Evolutionary conservation across 2,329 filamentous ascomycete genomes (phyloP).

Genomic region (Colletotrichum chrysophilum): DNA sequence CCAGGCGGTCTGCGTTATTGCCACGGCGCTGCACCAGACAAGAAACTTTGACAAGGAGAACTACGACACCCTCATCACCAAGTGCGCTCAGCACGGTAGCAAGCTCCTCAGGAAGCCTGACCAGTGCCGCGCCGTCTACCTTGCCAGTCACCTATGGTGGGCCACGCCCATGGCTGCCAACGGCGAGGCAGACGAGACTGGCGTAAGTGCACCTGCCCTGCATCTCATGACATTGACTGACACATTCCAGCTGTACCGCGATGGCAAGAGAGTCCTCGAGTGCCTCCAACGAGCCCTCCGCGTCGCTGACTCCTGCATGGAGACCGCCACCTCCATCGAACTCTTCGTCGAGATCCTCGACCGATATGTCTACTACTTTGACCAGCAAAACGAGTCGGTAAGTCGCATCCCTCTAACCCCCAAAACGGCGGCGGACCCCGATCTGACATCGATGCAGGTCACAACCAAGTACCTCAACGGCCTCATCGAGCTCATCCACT

Average conservation of each 20-base stretch:
- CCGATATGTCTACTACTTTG: conserved; percentile 98
- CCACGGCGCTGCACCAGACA: conserved; percentile 85
- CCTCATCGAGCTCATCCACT: conserved; percentile 97
- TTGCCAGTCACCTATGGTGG: conserved; percentile 99
- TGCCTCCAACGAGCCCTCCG: conserved; percentile 94
- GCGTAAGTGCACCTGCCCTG: conserved; percentile 57
- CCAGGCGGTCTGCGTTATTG: conserved; percentile 95
- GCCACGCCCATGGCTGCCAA: conserved; percentile 81
- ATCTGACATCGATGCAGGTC: conserved; percentile 51
- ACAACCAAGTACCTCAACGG: conserved; percentile 98
- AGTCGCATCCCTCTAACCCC: conserved; percentile 25
- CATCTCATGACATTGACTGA: conserved; percentile 27
- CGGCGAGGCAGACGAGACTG: conserved; percentile 80
- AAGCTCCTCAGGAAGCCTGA: conserved; percentile 98
- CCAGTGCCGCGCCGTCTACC: conserved; percentile 94
- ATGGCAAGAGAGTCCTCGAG: conserved; percentile 95
- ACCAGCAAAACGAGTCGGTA: conserved; percentile 96
- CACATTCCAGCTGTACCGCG: conserved; percentile 80
- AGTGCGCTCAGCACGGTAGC: conserved; percentile 94
- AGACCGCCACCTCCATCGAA: conserved; percentile 95
- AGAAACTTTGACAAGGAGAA: conserved; percentile 95
- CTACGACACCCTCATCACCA: conserved; percentile 98
- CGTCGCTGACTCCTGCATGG: conserved; percentile 98
- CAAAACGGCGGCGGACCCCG: neutral
- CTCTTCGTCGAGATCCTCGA: conserved; percentile 98